Percentiles rank a stretch among this genome's conserved stretches.
Conservation (phyloP, 352 stramenopile genomes). For the Blastocystis sp. region DNA sequence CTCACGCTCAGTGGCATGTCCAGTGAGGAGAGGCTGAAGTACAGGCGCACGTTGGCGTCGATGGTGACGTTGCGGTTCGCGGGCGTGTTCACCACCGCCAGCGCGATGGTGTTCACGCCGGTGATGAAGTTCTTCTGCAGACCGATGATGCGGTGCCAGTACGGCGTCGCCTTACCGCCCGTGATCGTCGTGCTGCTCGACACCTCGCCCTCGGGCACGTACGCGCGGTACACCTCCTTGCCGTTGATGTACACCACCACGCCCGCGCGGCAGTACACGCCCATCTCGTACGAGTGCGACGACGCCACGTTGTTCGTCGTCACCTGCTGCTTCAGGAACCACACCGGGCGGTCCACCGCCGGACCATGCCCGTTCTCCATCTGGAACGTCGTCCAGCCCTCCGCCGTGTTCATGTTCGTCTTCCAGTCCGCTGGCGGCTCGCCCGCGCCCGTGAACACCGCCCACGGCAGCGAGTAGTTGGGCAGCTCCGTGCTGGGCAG, state of each 20-base stretch:
- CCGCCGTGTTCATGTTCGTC: not conserved
- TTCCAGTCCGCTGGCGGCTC: slow-evolving; percentile 11
- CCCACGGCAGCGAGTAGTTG: not conserved
- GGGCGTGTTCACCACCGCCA: slow-evolving; percentile 64
- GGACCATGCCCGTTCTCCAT: slow-evolving; percentile 6
- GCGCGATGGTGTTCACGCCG: slow-evolving; percentile 18
- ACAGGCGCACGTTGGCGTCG: slow-evolving; percentile 43
- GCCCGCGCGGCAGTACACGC: slow-evolving; percentile 62
- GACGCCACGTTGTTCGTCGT: not conserved
- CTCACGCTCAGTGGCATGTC: not conserved
- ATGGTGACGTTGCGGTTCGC: slow-evolving; percentile 17
- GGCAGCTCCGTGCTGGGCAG: not conserved
- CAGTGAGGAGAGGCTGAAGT: slow-evolving; percentile 32
- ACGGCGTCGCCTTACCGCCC: slow-evolving; percentile 9
- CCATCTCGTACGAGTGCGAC: slow-evolving; percentile 14
- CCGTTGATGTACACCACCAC: slow-evolving; percentile 70
- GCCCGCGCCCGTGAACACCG: slow-evolving; percentile 1
- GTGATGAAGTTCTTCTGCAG: slow-evolving; percentile 25
- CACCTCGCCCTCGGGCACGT: slow-evolving; percentile 36
- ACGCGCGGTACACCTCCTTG: slow-evolving; percentile 63
- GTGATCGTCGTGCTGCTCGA: slow-evolving; percentile 8
- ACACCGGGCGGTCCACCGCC: slow-evolving; percentile 44
- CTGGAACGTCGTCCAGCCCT: not conserved
- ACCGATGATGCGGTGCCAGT: slow-evolving; percentile 44
- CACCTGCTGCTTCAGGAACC: slow-evolving; percentile 51